These are phyloP conservation scores for Syzygium grande DNA, from an alignment of 345 rosid genomes.

Conservation along the genomic window DNA sequence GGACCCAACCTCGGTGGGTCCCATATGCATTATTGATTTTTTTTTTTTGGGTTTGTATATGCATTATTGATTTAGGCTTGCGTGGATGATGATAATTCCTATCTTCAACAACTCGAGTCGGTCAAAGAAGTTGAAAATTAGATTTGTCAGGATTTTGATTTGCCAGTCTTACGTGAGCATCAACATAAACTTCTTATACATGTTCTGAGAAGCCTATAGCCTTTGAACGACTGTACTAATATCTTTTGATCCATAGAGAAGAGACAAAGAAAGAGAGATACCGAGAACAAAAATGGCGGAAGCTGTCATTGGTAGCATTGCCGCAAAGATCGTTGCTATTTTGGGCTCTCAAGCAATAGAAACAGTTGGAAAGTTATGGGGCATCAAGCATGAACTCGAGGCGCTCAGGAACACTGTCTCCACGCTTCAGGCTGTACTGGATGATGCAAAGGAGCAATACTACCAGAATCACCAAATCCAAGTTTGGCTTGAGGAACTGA, in stretches of 20 bases:
- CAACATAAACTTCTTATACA: too few species aligned
- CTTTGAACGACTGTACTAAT: too few species aligned
- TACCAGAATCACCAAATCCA: not conserved
- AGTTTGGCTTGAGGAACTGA: constrained; percentile 17
- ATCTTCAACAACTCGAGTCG: not conserved
- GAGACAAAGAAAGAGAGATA: too few species aligned
- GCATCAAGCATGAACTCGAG: not conserved
- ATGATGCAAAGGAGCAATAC: constrained; percentile 3
- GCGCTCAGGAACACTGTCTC: rapidly evolving
- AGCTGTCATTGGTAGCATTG: not conserved
- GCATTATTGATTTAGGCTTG: too few species aligned
- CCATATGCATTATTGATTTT: too few species aligned
- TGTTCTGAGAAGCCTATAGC: not conserved
- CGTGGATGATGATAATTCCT: not conserved
- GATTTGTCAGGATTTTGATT: too few species aligned
- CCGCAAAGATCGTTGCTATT: rapidly evolving
- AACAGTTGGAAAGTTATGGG: not conserved
- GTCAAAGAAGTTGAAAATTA: not conserved
- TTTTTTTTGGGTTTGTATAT: too few species aligned
- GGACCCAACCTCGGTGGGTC: too few species aligned
- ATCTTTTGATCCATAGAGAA: too few species aligned
- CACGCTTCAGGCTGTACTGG: not conserved
- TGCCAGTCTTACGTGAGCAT: too few species aligned
- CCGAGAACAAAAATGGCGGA: not conserved
- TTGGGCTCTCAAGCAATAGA: rapidly evolving